phyloP scores from a whole-genome alignment of 495 filamentous ascomycete genomes.

The Hypoxylon crocopeplum region DNA sequence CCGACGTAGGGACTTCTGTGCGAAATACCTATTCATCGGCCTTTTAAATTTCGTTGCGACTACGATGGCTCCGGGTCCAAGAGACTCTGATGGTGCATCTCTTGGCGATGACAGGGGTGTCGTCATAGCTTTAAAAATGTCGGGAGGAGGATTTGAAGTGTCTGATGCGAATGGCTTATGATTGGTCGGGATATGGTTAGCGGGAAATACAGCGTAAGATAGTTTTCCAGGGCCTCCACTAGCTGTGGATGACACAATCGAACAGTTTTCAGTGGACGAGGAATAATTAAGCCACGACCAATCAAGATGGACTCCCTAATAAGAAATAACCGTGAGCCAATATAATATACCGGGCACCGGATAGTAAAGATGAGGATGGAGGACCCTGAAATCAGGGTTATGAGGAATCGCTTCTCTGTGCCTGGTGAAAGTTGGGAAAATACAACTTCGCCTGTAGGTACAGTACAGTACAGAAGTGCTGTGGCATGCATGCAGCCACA shows the following conservation, averaged over 20 bases:
- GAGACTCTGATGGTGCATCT: constrained; percentile 29
- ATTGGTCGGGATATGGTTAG: constrained; percentile 24
- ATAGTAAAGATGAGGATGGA: neutral
- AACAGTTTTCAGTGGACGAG: constrained; percentile 26
- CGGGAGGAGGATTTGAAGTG: constrained; percentile 32
- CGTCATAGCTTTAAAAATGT: constrained; percentile 32
- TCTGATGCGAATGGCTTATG: constrained; percentile 26
- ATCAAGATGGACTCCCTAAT: constrained; percentile 27
- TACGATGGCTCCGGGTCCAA: constrained; percentile 15
- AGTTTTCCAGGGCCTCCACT: constrained; percentile 15
- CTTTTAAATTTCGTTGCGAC: constrained; percentile 2
- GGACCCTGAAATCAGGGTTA: constrained; percentile 19
- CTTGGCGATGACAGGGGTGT: constrained; percentile 36
- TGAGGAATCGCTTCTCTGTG: constrained; percentile 1
- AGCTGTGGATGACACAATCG: constrained; percentile 29
- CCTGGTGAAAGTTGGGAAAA: constrained; percentile 1
- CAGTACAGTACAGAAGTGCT: neutral
- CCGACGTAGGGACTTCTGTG: constrained; percentile 30
- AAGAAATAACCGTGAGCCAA: constrained; percentile 11
- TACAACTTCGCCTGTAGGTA: constrained; percentile 9
- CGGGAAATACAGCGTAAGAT: constrained; percentile 24
- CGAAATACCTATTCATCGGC: constrained; percentile 20
- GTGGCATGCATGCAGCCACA: constrained; percentile 26
- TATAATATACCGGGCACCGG: constrained; percentile 12
- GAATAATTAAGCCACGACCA: constrained; percentile 24